Percentiles rank a stretch among this genome's conserved stretches.
These are phyloP conservation scores for Pseudocohnilembus persalinus DNA, from an alignment of 169 alveolate genomes.

Conservation along the genomic window DNA sequence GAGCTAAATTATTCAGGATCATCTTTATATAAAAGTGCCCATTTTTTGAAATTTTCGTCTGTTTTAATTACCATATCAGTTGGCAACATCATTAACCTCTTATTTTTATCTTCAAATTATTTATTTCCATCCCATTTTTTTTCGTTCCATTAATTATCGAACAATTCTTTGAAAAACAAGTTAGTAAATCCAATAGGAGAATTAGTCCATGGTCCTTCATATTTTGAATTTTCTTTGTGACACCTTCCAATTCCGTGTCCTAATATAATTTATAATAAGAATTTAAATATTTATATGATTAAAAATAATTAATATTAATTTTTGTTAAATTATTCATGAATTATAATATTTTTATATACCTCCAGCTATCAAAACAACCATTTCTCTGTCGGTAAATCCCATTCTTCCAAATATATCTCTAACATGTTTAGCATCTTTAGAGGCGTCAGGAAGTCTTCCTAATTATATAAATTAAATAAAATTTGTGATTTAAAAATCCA, in stretches of 20 bases:
- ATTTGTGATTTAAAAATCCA: no score
- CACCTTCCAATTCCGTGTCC: slow-evolving; percentile 28
- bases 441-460: slow-evolving; percentile 24
- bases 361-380: slow-evolving; percentile 30
- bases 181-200: slow-evolving; percentile 17
- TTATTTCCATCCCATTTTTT: slow-evolving; percentile 24
- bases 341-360: background rate
- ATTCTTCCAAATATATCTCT: slow-evolving; percentile 31
- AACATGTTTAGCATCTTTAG: slow-evolving; percentile 12
- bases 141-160: slow-evolving; percentile 12
- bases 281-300: no score
- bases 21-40: slow-evolving; percentile 5
- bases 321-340: background rate
- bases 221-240: slow-evolving; percentile 13
- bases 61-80: slow-evolving; percentile 20
- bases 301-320: no score
- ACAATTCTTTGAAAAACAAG: slow-evolving; percentile 21
- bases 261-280: no score
- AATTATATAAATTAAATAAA: no score
- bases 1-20: background rate
- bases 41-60: slow-evolving; percentile 14
- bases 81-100: slow-evolving; percentile 26
- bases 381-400: slow-evolving; percentile 31
- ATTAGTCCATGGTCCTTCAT: slow-evolving; percentile 31
- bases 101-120: slow-evolving; percentile 19